Conservation (phyloP, 352 stramenopile genomes). For the Phytopythium aichiense region DNA sequence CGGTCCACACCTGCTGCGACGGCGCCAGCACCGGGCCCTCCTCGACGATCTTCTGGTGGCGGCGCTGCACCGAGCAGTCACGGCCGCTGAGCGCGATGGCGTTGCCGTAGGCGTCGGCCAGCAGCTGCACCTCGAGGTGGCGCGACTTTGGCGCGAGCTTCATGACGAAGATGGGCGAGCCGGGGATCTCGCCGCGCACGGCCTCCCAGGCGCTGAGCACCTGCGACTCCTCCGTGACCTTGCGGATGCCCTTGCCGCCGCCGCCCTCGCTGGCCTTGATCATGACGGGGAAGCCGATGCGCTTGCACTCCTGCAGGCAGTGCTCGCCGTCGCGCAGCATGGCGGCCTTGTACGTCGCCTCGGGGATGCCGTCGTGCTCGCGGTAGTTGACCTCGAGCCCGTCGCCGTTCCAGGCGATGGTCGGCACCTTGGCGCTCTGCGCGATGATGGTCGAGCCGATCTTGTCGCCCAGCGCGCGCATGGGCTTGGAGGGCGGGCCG, state of each 20-base stretch:
- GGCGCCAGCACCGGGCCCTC: conserved; percentile 95
- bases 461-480: conserved; percentile 99
- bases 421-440: conserved; percentile 97
- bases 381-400: conserved; percentile 94
- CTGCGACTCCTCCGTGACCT: conserved; percentile 88
- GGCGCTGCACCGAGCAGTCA: conserved; percentile 99
- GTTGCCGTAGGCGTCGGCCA: conserved; percentile 98
- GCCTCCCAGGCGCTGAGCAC: conserved; percentile 95
- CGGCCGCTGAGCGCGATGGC: conserved; percentile 98
- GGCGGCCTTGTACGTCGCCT: conserved; percentile 92
- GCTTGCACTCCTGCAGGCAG: conserved; percentile 90
- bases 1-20: conserved; percentile 92
- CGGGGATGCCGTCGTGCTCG: conserved; percentile 82
- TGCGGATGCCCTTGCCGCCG: conserved; percentile 99
- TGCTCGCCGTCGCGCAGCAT: conserved; percentile 91
- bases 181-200: conserved; percentile 97
- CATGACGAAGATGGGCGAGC: conserved; percentile 99
- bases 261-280: conserved; percentile 99
- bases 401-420: conserved; percentile 99
- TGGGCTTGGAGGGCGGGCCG: conserved; percentile 95
- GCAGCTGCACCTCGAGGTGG: conserved; percentile 99
- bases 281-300: conserved; percentile 99
- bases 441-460: conserved; percentile 99
- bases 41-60: conserved; percentile 99
- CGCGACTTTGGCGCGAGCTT: conserved; percentile 95